Evolutionary conservation across 1,139 yeast species (phyloP), one percentile per base, ranked within the genome.

Genomic region (Yamadazyma triangularis): DNA sequence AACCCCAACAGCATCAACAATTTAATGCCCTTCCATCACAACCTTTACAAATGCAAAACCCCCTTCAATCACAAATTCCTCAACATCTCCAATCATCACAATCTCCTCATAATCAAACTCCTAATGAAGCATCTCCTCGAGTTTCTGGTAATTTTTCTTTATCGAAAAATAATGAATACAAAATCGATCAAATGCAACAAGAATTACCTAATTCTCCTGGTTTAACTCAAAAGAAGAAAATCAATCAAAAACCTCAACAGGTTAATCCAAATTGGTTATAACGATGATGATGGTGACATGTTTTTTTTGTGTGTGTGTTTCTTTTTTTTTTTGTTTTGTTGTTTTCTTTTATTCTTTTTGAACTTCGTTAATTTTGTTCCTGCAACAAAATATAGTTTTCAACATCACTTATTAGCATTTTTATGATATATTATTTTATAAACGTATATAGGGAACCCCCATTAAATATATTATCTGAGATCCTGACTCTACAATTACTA

Each of bases 211-310:
- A 33, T 32, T 27, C 43, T 18, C 20, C 20, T 7, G 9, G 9
- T 18, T 7, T 18, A 9, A 9, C 20, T 6, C 10, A 34, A 29
- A 30, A 36, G 28, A 18, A 18, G 15, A 33, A 34, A 12, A 36
- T 37, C 25, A 32, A 37, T n/a, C 37, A 41, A 23, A 44, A 32
- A 22, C 32, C 30, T 8, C 12, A 10, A 21, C n/a, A n/a, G n/a
- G 13, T 38, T 15, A 37, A 42, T 23, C 48, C 46, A 18, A 38
- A 38, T 31, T 44, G 48, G 48, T 40, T 44, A 35, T 44, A 32
- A 29, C 15, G 9, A 12, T 14, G 13, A 18, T 7, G 20, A 18
- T 7, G 9, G 6, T 18, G 9, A 18, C 9, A 18, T 11, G 21
- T 10, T 25, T 25, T 18, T 7, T 18, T 18, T 18, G 9, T 18